A percentile compares a stretch with the other conserved stretches of the same genome.
phyloP scores from a whole-genome alignment of 1,284 basidiomycete genomes.

The Melampsora larici-populina region DNA sequence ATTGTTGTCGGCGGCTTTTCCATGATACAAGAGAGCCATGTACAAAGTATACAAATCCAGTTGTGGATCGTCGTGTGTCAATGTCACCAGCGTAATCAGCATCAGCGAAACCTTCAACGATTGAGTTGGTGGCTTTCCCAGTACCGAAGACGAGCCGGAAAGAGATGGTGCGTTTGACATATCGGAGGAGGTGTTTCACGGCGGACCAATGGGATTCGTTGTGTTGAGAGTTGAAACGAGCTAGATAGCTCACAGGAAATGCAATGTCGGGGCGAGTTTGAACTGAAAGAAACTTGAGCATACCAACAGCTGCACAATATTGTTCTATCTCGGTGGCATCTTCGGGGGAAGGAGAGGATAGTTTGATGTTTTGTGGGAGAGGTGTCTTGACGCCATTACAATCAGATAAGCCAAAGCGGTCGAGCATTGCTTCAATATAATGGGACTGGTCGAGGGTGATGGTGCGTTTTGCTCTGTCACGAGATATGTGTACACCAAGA shows the following conservation, averaged over 20 bases:
- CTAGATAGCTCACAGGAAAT: not conserved
- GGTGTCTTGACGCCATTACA: not conserved
- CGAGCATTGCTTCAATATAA: not conserved
- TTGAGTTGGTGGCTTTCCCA: too few species aligned
- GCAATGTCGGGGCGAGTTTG: too few species aligned
- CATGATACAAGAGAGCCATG: too few species aligned
- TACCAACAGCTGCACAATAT: not conserved
- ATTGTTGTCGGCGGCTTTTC: too few species aligned
- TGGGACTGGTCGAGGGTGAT: not conserved
- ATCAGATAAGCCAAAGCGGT: not conserved
- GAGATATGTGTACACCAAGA: not conserved
- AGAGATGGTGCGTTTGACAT: not conserved
- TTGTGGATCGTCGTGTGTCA: not conserved
- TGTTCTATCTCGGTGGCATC: too few species aligned
- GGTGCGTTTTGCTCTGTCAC: not conserved
- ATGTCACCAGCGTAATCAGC: too few species aligned
- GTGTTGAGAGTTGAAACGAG: not conserved
- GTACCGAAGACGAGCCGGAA: too few species aligned
- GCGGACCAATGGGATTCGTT: not conserved
- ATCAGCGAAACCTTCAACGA: not conserved
- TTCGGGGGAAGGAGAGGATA: not conserved
- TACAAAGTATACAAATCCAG: not conserved
- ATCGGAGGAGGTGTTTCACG: not conserved
- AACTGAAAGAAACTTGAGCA: too few species aligned
- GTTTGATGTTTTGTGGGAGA: not conserved